Conservation (phyloP, 306 rosid species). For the Citrullus mucosospermus region DNA sequence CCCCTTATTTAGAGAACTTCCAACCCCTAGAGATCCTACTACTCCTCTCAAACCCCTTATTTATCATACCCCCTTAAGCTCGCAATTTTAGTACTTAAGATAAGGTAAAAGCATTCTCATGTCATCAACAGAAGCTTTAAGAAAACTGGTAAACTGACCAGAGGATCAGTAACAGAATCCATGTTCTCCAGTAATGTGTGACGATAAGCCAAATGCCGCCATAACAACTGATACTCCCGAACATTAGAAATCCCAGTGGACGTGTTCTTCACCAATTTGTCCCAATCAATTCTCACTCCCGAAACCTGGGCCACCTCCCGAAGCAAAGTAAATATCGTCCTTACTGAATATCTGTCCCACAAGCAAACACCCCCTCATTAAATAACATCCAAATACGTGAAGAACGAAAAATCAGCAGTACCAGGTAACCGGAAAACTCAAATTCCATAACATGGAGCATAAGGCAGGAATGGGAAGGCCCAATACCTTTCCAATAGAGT, state of each 20-base stretch:
- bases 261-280: conserved; percentile 45
- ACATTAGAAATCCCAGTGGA: conserved; percentile 70
- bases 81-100: not conserved
- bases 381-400: not conserved
- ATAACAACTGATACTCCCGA: conserved; percentile 73
- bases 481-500: conserved; percentile 41
- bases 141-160: conserved; percentile 29
- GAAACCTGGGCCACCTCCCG: conserved; percentile 45
- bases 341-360: conserved; percentile 35
- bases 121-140: not conserved
- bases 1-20: no score
- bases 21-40: no score
- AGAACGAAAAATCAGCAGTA: not conserved
- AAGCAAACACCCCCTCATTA: not conserved
- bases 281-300: conserved; percentile 52
- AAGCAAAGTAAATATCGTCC: conserved; percentile 46
- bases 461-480: not conserved
- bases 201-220: conserved; percentile 83
- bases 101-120: not conserved
- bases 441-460: not conserved
- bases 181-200: conserved; percentile 22
- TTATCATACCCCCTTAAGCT: not conserved
- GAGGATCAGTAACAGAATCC: conserved; percentile 29
- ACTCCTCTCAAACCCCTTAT: no score
- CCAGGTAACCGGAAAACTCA: not conserved